Percentiles rank a stretch among this genome's conserved stretches.
These are phyloP conservation scores for Ophiostoma populinum DNA, from an alignment of 2,329 filamentous ascomycete species.

Conservation along the genomic window DNA sequence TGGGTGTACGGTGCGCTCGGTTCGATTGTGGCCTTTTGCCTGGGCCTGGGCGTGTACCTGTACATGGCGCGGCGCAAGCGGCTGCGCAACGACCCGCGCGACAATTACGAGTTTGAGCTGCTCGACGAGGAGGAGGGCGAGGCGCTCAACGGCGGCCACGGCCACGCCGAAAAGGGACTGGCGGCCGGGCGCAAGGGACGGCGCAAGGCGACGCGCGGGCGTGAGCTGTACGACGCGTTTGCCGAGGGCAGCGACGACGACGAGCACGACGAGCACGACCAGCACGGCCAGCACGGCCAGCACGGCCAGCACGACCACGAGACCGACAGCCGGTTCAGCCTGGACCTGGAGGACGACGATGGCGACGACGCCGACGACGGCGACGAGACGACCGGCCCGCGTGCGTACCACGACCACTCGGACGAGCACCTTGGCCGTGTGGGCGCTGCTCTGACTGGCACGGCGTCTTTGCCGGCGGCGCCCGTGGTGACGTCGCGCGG, in stretches of 20 bases:
- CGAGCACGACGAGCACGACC: conserved; percentile 32
- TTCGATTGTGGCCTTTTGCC: conserved; percentile 75
- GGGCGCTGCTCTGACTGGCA: conserved; percentile 10
- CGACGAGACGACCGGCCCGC: neutral
- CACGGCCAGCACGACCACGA: neutral
- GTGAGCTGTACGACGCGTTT: conserved; percentile 95
- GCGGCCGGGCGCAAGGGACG: conserved; percentile 20
- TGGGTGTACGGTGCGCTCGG: conserved; percentile 84
- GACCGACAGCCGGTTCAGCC: conserved; percentile 4
- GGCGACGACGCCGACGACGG: conserved; percentile 28
- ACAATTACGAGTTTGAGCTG: conserved; percentile 89
- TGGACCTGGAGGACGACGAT: conserved; percentile 46
- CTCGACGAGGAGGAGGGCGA: conserved; percentile 65
- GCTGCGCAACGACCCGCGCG: conserved; percentile 54
- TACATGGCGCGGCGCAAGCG: conserved; percentile 63
- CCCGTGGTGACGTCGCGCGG: neutral
- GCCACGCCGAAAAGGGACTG: conserved; percentile 21
- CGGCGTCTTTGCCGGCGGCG: conserved; percentile 6
- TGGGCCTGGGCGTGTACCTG: conserved; percentile 64
- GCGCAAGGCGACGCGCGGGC: conserved; percentile 41
- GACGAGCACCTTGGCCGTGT: conserved; percentile 8
- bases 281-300: conserved; percentile 19
- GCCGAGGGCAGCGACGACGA: conserved; percentile 72
- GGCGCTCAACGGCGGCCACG: conserved; percentile 25
- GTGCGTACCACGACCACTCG: conserved; percentile 15